These are phyloP conservation scores for Agastache rugosa DNA, from an alignment of 257 asterid species.

Conservation along the genomic window DNA sequence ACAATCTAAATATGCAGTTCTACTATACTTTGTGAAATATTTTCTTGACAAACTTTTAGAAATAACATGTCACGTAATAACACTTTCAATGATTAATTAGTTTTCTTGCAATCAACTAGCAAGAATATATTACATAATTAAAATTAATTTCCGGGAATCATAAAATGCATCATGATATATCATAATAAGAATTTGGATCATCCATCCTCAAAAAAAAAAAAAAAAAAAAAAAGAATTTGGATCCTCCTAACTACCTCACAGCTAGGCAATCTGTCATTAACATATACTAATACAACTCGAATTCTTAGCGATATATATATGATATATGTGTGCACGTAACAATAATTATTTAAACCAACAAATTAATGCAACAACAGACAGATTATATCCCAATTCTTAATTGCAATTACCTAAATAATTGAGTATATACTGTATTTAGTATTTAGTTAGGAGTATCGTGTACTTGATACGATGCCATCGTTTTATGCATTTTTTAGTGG, in stretches of 20 bases:
- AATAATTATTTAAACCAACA: constrained; percentile 1
- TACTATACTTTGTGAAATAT: no score
- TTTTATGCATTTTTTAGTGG: constrained; percentile 13
- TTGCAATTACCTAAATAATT: constrained; percentile 15
- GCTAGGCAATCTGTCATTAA: neutral
- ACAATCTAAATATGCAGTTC: no score
- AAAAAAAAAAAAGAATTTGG: no score
- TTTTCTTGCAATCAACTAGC: neutral
- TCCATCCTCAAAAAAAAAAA: no score
- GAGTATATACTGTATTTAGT: neutral
- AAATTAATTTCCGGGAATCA: neutral
- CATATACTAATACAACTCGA: neutral
- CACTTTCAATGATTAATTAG: no score
- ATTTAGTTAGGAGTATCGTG: constrained; percentile 1
- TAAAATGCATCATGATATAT: neutral
- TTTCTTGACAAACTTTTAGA: no score
- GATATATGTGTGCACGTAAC: constrained; percentile 41
- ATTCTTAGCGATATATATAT: neutral
- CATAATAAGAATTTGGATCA: neutral
- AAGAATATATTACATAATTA: neutral
- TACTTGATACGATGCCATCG: constrained; percentile 31
- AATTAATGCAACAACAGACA: constrained; percentile 22
- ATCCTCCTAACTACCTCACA: neutral
- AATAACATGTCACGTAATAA: no score
- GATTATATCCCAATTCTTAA: constrained; percentile 27